Base-by-base conservation (phyloP, 2,329 filamentous ascomycete species). In the Sporothrix phasma region DNA sequence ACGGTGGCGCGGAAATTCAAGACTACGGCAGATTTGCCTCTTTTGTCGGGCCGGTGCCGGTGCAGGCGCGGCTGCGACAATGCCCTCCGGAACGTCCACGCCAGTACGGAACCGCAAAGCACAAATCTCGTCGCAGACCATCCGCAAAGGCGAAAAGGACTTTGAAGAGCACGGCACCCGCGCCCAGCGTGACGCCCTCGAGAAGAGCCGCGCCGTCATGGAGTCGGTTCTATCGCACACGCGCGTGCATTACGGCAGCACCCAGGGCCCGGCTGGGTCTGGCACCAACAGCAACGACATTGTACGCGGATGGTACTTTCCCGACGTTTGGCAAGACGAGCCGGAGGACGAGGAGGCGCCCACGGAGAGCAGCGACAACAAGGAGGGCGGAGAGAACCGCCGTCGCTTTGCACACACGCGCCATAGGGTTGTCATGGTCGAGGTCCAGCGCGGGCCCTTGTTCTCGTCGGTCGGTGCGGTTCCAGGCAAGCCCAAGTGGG, bases 81-180 rank as follows among this genome's bases (percentile, higher is more conserved):
- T n/a, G 34, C n/a, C 22, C 2, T 37, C 59, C 31, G 2, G 15
- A 13, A 26, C 41, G 0, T 1, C 49, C 17, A 5, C 34, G 31
- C 5, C 39, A 26, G 19, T 8, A 26, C 26, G 47, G 26, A 22
- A 15, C 79, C 81, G 67, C 73, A 77, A 66, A 82, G 83, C 78
- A 62, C 76, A 78, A 54, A 75, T 80, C 49, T 81, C 81, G 8
- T 75, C 79, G 60, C 84, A 85, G 69, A 82, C 92, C 11, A 91
- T 96, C 41, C 92, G 93, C 69, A 90, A 92, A 68, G 94, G 94
- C 66, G 92, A 96, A 74, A 99, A 99, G 75, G 94, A 99, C 77
- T 99, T 97, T 74, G 94, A 97, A 76, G 87, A 89, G 31, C 92
- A 97, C 76, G 89, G 90, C 56, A 97, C 94, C 2, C 83, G 84